Evolutionary conservation across 2,329 filamentous ascomycete species (phyloP).

Genomic region (Penicillium sp.): DNA sequence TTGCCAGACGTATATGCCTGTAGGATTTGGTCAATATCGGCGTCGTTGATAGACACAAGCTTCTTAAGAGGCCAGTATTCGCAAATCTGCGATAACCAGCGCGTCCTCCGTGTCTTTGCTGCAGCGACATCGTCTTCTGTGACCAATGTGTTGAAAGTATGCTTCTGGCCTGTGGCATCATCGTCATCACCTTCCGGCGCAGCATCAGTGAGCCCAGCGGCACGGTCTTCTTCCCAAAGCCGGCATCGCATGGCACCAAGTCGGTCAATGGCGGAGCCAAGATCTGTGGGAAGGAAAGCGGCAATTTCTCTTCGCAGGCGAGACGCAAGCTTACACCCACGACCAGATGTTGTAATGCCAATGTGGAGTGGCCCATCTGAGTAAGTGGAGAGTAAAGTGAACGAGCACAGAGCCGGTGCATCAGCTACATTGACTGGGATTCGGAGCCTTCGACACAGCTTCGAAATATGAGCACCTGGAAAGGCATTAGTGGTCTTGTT

Average conservation of each 20-base stretch:
- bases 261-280: constrained; percentile 75
- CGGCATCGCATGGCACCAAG: constrained; percentile 71
- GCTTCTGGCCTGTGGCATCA: constrained; percentile 60
- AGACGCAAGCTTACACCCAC: constrained; percentile 89
- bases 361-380: constrained; percentile 90
- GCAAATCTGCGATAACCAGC: constrained; percentile 94
- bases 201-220: constrained; percentile 46
- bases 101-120: constrained; percentile 76
- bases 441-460: constrained; percentile 72
- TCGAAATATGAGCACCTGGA: constrained; percentile 67
- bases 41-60: constrained; percentile 75
- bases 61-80: constrained; percentile 95
- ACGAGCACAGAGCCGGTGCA: constrained; percentile 80
- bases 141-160: constrained; percentile 82
- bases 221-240: constrained; percentile 73
- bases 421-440: constrained; percentile 95
- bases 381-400: constrained; percentile 85
- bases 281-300: constrained; percentile 69
- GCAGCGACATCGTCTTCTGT: constrained; percentile 70
- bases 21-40: constrained; percentile 76
- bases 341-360: constrained; percentile 91
- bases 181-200: constrained; percentile 51
- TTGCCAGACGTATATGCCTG: constrained; percentile 60
- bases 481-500: constrained; percentile 14
- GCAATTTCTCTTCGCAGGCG: constrained; percentile 87